Conservation (phyloP, 225 moss, liverwort and hornwort genomes). For the Bryoerythrophyllum caledonicum region DNA sequence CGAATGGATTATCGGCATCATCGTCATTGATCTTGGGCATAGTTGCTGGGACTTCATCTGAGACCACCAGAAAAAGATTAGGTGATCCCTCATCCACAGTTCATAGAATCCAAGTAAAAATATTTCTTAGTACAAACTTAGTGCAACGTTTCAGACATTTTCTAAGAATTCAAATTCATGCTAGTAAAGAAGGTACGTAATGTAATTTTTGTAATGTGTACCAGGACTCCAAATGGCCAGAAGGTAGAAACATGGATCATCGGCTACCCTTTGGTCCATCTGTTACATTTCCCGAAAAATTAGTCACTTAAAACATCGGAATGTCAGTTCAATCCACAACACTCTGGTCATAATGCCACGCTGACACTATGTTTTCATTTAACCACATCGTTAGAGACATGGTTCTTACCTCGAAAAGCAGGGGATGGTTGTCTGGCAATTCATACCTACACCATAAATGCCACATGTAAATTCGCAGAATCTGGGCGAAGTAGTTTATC, state of each 20-base stretch:
- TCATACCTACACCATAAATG: constrained; percentile 48
- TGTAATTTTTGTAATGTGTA: constrained; percentile 19
- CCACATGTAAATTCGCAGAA: background rate
- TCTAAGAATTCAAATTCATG: constrained; percentile 2
- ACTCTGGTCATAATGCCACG: constrained; percentile 7
- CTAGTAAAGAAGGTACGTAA: background rate
- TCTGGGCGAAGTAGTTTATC: background rate
- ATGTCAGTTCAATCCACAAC: constrained; percentile 7
- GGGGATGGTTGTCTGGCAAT: constrained; percentile 65
- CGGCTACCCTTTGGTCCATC: constrained; percentile 73
- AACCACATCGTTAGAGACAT: background rate
- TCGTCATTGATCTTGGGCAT: constrained; percentile 57
- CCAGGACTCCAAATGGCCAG: constrained; percentile 91
- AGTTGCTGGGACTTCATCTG: constrained; percentile 59
- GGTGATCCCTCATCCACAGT: background rate
- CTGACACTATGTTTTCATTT: background rate
- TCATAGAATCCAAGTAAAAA: constrained; percentile 1
- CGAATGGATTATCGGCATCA: constrained; percentile 50
- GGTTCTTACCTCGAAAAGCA: constrained; percentile 52
- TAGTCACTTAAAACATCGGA: background rate
- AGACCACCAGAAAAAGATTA: constrained; percentile 11
- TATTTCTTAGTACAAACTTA: background rate
- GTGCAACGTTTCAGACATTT: constrained; percentile 11
- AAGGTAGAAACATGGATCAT: constrained; percentile 82
- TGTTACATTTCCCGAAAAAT: constrained; percentile 35